Evolutionary conservation across 805 yeast genomes (phyloP), one percentile per base, ranked within the genome.

Genomic region (Yarrowia alimentaria): DNA sequence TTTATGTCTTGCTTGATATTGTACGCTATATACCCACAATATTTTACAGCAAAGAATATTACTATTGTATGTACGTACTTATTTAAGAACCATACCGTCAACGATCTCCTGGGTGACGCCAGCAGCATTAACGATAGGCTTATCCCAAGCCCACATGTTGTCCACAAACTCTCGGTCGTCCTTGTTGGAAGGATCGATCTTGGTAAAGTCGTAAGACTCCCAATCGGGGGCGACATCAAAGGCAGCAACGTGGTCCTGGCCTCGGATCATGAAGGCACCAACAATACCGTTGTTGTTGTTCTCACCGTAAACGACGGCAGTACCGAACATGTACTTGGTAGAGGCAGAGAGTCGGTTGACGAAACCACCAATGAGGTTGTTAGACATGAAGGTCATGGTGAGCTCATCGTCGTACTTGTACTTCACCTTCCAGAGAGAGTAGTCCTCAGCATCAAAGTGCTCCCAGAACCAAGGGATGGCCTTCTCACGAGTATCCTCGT

Each of bases 401-500:
- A 91, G 81, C 78, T 91, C 99, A 63, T 91, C 98, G 73, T 93
- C 90, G 79, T 93, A 91, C 80, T 86, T 89, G 90, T 85, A 91
- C 68, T 81, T 94, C 64, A 90, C 95, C 78, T 78, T 87, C 88
- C 88, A 91, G 63, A 91, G 70, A 52, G 98, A 90, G 88, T 90
- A 91, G 73, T 91, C 98, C 58, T 80, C 77, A 58, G 93, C 81
- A 75, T 91, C 83, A 78, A 77, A 91, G 76, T 85, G 82, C 69
- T 84, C 85, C 96, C 96, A 93, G 90, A 91, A 93, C 90, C 91
- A 93, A 68, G 98, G 98, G 61, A 91, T 77, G 60, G 97, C 95
- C 60, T 72, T 81, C 68, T 80, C 83, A 75, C 97, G 86, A 68
- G 98, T 91, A 64, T 93, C 98, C 75, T 88, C 91, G 79, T 91